Evolutionary conservation across 768 basidiomycete species (phyloP), one percentile per base, ranked within the genome.

Genomic region (Lentinus tigrinus): DNA sequence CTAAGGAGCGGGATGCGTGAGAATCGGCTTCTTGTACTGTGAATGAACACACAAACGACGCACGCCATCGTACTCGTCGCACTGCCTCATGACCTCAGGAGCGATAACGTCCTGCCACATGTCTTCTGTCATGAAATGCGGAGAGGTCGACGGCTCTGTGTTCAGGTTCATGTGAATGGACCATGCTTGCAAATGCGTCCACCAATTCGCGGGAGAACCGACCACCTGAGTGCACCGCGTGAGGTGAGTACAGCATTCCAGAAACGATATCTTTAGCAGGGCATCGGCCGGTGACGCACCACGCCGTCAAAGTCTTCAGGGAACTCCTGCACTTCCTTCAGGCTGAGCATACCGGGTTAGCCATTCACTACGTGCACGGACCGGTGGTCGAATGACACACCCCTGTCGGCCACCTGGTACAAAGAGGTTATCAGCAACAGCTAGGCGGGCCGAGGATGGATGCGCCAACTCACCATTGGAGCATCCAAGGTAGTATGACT

Each of bases 271-370:
- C n/a, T n/a, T n/a, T n/a, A n/a, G n/a, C n/a, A n/a, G n/a, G n/a
- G 21, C 23, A 23, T 13, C 42, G 42, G 17, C 19, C 6, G 14
- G 39, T 16, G 16, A 57, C 64, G 37, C 36, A 72, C 70, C 31
- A 70, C 61, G 27, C 70, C 72, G 48, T 72, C 70, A 53, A 73
- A 73, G 47, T 73, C 72, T 2, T 70, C 70, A 0, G 72, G 72
- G 39, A 68, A 73, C n/a, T 52, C 47, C 43, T 68, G 67, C 17
- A 66, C 60, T 28, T 64, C 65, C 42, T 66, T 66, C 26, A 68
- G 39, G 17, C 67, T 68, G 56, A 2, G 34, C 3, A n/a, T 39
- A 26, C 21, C 26, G 21, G 19, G 14, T 24, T n/a, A 26, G n/a
- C 40, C 11, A 50, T 38, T n/a, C 17, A 24, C n/a, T 31, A 42